These are phyloP conservation scores for Camptophora hylomeconis DNA, from an alignment of 2,329 filamentous ascomycete species.

Conservation along the genomic window DNA sequence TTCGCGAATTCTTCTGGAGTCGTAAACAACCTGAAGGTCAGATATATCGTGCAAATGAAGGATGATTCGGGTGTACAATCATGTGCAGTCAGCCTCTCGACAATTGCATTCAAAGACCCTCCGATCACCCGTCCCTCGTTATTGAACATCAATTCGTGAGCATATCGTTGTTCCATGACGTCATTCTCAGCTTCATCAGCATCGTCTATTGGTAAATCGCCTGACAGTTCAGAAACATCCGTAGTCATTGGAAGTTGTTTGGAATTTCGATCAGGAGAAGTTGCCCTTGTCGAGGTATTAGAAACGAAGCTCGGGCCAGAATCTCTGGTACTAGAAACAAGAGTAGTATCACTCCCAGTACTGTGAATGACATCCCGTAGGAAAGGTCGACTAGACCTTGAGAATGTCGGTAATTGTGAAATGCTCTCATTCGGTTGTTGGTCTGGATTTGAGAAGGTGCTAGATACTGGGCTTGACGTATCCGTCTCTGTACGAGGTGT, in stretches of 20 bases:
- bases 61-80: conserved; percentile 83
- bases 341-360: conserved; percentile 68
- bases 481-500: too few relatives aligned
- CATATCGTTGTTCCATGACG: conserved; percentile 81
- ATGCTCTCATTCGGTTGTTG: too few relatives aligned
- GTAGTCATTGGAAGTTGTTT: conserved; percentile 54
- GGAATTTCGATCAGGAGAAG: conserved; percentile 63
- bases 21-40: conserved; percentile 90
- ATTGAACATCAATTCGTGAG: conserved; percentile 83
- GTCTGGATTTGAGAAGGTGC: too few relatives aligned
- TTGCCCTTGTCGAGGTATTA: conserved; percentile 72
- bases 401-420: too few relatives aligned
- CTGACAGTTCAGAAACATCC: too few relatives aligned
- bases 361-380: too few relatives aligned
- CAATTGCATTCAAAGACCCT: conserved; percentile 74
- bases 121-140: conserved; percentile 92
- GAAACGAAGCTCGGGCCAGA: conserved; percentile 73
- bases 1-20: conserved; percentile 67
- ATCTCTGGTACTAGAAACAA: conserved; percentile 56
- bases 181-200: conserved; percentile 66
- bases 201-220: too few relatives aligned
- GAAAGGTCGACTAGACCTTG: too few relatives aligned
- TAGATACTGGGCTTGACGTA: too few relatives aligned
- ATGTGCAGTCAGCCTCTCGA: conserved; percentile 89
- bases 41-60: conserved; percentile 89